A percentile compares a stretch with the other conserved stretches of the same genome.
Conservation (phyloP, 2,329 filamentous ascomycete genomes). For the Neonectria coccinea region DNA sequence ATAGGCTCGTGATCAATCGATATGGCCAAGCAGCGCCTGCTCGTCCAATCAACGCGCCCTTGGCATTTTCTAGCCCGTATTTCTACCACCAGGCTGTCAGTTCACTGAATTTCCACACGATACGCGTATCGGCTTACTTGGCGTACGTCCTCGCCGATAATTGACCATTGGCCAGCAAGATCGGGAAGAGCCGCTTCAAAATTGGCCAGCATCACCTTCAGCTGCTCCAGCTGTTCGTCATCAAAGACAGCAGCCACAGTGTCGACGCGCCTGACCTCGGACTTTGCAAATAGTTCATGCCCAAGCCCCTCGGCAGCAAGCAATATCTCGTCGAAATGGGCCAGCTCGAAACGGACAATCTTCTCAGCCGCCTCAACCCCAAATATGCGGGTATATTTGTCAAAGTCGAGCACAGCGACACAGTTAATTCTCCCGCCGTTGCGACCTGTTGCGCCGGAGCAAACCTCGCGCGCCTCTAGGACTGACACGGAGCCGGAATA, state of each 20-base stretch:
- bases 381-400: constrained; percentile 9
- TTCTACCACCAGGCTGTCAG: neutral
- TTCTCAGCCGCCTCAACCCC: constrained; percentile 27
- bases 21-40: constrained; percentile 55
- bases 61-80: constrained; percentile 2
- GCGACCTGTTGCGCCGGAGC: constrained; percentile 47
- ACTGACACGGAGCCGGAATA: constrained; percentile 34
- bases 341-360: constrained; percentile 12
- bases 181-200: constrained; percentile 28
- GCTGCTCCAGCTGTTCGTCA: constrained; percentile 17
- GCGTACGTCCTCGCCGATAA: constrained; percentile 3
- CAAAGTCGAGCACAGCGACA: constrained; percentile 11
- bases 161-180: constrained; percentile 3
- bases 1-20: constrained; percentile 51
- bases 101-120: too few relatives aligned
- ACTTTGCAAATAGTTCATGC: constrained; percentile 1
- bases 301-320: neutral
- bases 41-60: constrained; percentile 10
- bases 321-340: neutral
- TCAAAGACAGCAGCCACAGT: constrained; percentile 6
- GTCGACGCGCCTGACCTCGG: constrained; percentile 24
- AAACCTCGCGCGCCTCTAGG: constrained; percentile 45
- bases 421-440: constrained; percentile 45
- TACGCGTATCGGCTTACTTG: neutral
- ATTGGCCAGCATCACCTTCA: constrained; percentile 17